These are phyloP conservation scores for rapeseed (Brassica napus) DNA, from an alignment of 345 rosid genomes.

Conservation along the genomic window DNA sequence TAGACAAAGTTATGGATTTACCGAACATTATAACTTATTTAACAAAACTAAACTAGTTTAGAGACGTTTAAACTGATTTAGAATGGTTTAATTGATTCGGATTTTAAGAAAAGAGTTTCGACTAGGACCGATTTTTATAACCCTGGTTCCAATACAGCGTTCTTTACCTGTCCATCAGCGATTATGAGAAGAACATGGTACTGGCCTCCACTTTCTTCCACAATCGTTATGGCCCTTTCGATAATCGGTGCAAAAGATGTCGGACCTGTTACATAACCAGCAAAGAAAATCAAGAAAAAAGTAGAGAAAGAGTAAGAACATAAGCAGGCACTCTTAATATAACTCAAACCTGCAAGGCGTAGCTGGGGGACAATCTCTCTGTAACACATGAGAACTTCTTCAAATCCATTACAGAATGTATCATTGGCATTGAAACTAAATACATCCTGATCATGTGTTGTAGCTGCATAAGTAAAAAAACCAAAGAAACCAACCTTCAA, in stretches of 20 bases:
- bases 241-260: slow-evolving; percentile 90
- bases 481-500: slow-evolving; percentile 17
- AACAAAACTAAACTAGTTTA: no score
- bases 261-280: slow-evolving; percentile 54
- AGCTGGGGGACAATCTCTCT: slow-evolving; percentile 79
- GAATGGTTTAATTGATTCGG: no score
- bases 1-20: no score
- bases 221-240: slow-evolving; percentile 80
- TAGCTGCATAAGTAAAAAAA: slow-evolving; percentile 48
- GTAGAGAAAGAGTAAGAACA: slow-evolving; percentile 13
- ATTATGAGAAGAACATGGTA: slow-evolving; percentile 89
- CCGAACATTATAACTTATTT: no score
- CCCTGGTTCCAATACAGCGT: no score
- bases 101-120: no score
- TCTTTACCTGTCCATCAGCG: slow-evolving; percentile 88
- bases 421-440: slow-evolving; percentile 75
- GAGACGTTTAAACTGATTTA: no score
- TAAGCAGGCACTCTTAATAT: background rate
- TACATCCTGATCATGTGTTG: slow-evolving; percentile 93
- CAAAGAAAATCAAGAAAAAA: slow-evolving; percentile 21
- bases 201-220: slow-evolving; percentile 88
- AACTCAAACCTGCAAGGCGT: slow-evolving; percentile 67
- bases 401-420: slow-evolving; percentile 73
- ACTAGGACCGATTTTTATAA: no score
- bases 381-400: slow-evolving; percentile 77